Evolutionary conservation across 345 rosid species (phyloP).

Genomic region (Gossypium raimondii): DNA sequence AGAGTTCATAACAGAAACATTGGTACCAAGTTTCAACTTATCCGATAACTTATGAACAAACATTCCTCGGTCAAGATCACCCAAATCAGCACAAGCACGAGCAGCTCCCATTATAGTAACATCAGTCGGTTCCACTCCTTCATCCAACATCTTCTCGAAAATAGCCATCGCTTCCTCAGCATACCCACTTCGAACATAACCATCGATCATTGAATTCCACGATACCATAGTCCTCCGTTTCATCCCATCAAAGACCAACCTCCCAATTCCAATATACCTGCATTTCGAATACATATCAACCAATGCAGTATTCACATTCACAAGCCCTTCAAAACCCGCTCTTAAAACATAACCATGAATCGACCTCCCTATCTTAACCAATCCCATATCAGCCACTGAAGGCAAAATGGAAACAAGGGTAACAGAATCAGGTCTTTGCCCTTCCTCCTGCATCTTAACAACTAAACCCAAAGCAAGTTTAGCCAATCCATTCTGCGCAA

Average conservation of each 20-base stretch:
- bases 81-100: slow-evolving; percentile 67
- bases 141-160: slow-evolving; percentile 60
- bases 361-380: slow-evolving; percentile 50
- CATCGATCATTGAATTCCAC: slow-evolving; percentile 90
- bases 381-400: slow-evolving; percentile 48
- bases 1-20: slow-evolving; percentile 62
- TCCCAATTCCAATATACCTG: slow-evolving; percentile 43
- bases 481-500: slow-evolving; percentile 66
- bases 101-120: slow-evolving; percentile 66
- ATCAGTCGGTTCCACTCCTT: slow-evolving; percentile 60
- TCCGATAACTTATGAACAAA: slow-evolving; percentile 49
- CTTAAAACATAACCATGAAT: slow-evolving; percentile 61
- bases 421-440: slow-evolving; percentile 56
- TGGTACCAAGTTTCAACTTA: slow-evolving; percentile 42
- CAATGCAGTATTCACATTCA: slow-evolving; percentile 61
- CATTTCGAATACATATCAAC: slow-evolving; percentile 77
- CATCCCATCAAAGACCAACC: slow-evolving; percentile 55
- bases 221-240: slow-evolving; percentile 52
- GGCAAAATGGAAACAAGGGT: slow-evolving; percentile 74
- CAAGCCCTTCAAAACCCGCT: slow-evolving; percentile 56
- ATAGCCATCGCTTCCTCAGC: slow-evolving; percentile 54
- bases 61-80: slow-evolving; percentile 55
- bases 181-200: slow-evolving; percentile 63
- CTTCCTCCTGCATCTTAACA: slow-evolving; percentile 54
- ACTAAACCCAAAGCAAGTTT: slow-evolving; percentile 53